Evolutionary conservation across 2,329 filamentous ascomycete species (phyloP).

Genomic region (Byssothecium circinans): DNA sequence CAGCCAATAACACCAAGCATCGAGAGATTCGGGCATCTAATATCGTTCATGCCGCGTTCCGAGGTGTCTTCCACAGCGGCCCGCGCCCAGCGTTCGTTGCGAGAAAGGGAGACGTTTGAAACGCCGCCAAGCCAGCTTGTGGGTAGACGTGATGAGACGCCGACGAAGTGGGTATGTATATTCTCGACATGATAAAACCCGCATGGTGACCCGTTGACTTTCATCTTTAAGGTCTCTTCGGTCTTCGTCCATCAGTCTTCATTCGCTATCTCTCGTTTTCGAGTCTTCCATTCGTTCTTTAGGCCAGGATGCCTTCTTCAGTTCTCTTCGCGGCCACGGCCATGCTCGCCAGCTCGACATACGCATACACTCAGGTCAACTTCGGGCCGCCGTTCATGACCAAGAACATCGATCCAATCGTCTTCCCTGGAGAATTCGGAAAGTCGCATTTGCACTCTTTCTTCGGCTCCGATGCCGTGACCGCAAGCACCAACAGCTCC

Average conservation of each 20-base stretch:
- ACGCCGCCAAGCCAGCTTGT: neutral
- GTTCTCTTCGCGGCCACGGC: constrained; percentile 22
- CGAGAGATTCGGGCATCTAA: neutral
- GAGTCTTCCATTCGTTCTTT: constrained; percentile 3
- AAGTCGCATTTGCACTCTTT: constrained; percentile 51
- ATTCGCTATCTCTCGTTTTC: constrained; percentile 3
- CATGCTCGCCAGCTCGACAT: constrained; percentile 26
- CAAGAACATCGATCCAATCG: constrained; percentile 52
- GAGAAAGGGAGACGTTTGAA: neutral
- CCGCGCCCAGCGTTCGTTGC: neutral
- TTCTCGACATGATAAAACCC: neutral
- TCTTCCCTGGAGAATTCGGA: constrained; percentile 44
- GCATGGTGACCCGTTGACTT: neutral
- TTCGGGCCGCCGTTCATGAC: constrained; percentile 43
- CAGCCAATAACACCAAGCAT: neutral
- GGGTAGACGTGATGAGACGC: neutral
- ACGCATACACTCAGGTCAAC: constrained; percentile 41
- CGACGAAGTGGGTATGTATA: neutral
- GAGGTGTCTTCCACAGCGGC: neutral
- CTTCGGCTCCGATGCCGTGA: constrained; percentile 50
- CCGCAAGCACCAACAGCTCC: constrained; percentile 42
- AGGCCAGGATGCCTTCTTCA: constrained; percentile 38
- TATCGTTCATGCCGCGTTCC: neutral
- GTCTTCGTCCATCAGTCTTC: constrained; percentile 1
- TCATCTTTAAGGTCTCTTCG: neutral